phyloP scores from a whole-genome alignment of 495 filamentous ascomycete species.

The Trichoderma asperelloides region DNA sequence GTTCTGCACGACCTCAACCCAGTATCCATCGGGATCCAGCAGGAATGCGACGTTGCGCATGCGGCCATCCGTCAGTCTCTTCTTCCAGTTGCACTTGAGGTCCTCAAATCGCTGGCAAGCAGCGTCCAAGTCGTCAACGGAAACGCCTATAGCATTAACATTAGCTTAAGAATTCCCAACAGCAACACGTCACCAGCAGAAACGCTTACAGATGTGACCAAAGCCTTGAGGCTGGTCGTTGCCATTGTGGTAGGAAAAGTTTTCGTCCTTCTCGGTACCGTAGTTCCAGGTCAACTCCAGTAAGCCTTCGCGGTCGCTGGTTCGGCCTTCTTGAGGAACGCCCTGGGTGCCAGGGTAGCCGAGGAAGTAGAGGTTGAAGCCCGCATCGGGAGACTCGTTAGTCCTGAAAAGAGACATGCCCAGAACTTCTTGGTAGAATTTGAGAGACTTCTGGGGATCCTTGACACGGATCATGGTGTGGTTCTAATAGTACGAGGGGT shows the following conservation, averaged over 20 bases:
- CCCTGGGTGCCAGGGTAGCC: conserved; percentile 56
- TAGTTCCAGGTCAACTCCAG: conserved; percentile 95
- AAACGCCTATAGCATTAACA: conserved; percentile 44
- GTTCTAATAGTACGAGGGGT: conserved; percentile 45
- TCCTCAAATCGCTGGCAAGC: conserved; percentile 81
- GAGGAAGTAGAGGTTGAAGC: conserved; percentile 89
- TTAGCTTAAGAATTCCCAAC: conserved; percentile 17
- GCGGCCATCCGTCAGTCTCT: conserved; percentile 79
- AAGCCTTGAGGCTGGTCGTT: conserved; percentile 90
- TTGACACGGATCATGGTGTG: conserved; percentile 96
- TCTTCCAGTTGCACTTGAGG: conserved; percentile 81
- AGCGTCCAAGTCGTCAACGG: conserved; percentile 81
- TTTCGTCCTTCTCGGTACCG: conserved; percentile 82
- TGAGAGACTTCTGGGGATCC: conserved; percentile 69
- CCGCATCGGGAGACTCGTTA: conserved; percentile 54
- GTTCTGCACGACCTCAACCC: conserved; percentile 84
- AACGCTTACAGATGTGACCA: conserved; percentile 72
- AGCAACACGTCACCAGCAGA: background rate
- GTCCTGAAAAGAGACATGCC: conserved; percentile 79
- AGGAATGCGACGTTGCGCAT: conserved; percentile 96
- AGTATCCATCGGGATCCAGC: conserved; percentile 86
- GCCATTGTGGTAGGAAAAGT: conserved; percentile 84
- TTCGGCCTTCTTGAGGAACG: conserved; percentile 38
- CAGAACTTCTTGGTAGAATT: conserved; percentile 84
- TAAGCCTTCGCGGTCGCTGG: conserved; percentile 67